These are phyloP conservation scores for Obba rivulosa DNA, from an alignment of 768 basidiomycete genomes.

Conservation along the genomic window DNA sequence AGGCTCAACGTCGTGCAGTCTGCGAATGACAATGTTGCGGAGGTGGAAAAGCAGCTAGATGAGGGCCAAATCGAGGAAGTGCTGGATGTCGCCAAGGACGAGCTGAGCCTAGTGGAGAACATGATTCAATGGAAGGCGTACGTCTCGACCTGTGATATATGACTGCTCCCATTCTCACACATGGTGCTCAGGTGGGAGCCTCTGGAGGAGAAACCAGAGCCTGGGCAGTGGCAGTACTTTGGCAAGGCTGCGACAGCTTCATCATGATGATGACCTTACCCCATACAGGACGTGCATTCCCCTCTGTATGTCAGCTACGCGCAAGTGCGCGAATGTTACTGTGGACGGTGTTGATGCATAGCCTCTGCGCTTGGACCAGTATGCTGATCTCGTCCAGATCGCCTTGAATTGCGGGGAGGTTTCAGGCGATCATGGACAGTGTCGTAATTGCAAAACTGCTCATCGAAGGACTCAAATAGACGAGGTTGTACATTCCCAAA, in stretches of 20 bases:
- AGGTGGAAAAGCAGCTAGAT: slow-evolving; percentile 69
- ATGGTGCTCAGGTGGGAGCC: slow-evolving; percentile 66
- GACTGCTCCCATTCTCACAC: slow-evolving; percentile 6
- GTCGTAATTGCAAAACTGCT: no score
- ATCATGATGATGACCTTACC: slow-evolving; percentile 18
- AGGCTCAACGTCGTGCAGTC: slow-evolving; percentile 70
- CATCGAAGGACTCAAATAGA: no score
- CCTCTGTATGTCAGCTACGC: no score
- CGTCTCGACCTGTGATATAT: slow-evolving; percentile 31
- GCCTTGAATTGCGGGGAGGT: no score
- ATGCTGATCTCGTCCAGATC: no score
- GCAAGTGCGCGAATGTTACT: no score
- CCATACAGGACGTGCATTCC: not conserved
- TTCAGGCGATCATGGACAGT: no score
- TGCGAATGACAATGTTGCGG: slow-evolving; percentile 58
- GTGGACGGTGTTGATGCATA: no score
- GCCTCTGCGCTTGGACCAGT: no score
- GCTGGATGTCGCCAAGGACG: slow-evolving; percentile 76
- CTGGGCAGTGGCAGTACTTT: slow-evolving; percentile 86
- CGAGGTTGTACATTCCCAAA: not conserved
- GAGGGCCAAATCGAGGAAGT: slow-evolving; percentile 89
- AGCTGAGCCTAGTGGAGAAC: slow-evolving; percentile 68
- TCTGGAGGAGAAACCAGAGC: slow-evolving; percentile 71
- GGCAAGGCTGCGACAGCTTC: slow-evolving; percentile 45
- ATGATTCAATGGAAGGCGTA: slow-evolving; percentile 97